These are phyloP conservation scores for Lagenidium giganteum DNA, from an alignment of 352 stramenopile genomes.

Conservation along the genomic window DNA sequence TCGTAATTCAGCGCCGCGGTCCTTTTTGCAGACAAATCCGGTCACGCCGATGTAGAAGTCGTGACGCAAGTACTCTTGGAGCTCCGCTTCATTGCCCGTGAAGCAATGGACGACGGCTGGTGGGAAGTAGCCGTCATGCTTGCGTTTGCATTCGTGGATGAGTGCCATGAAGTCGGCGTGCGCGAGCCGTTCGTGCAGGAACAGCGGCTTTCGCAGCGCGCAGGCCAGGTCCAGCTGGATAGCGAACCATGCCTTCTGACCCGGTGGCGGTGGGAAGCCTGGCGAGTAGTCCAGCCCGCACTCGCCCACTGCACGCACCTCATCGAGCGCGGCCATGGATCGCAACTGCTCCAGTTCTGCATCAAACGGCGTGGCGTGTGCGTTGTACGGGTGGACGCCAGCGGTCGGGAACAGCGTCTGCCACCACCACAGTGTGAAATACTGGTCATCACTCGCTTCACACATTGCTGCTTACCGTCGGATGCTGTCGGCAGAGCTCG, in stretches of 20 bases:
- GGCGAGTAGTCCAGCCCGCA: conserved; percentile 79
- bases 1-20: conserved; percentile 41
- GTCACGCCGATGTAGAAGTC: conserved; percentile 91
- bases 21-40: conserved; percentile 86
- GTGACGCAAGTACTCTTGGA: conserved; percentile 62
- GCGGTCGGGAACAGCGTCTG: conserved; percentile 59
- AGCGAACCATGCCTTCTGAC: conserved; percentile 64
- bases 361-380: conserved; percentile 24
- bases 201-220: conserved; percentile 64
- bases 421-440: not conserved
- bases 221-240: conserved; percentile 63
- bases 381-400: conserved; percentile 78
- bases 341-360: conserved; percentile 29
- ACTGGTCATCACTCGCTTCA: not conserved
- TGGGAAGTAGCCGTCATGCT: conserved; percentile 33
- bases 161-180: conserved; percentile 69
- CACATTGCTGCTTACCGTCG: conserved; percentile 14
- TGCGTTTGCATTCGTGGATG: conserved; percentile 43
- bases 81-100: conserved; percentile 70
- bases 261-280: conserved; percentile 32
- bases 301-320: conserved; percentile 60
- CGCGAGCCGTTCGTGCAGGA: conserved; percentile 79
- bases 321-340: conserved; percentile 23
- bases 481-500: conserved; percentile 40
- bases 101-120: conserved; percentile 89